Conservation (phyloP, 768 basidiomycete genomes). For the Crepidotus variabilis region DNA sequence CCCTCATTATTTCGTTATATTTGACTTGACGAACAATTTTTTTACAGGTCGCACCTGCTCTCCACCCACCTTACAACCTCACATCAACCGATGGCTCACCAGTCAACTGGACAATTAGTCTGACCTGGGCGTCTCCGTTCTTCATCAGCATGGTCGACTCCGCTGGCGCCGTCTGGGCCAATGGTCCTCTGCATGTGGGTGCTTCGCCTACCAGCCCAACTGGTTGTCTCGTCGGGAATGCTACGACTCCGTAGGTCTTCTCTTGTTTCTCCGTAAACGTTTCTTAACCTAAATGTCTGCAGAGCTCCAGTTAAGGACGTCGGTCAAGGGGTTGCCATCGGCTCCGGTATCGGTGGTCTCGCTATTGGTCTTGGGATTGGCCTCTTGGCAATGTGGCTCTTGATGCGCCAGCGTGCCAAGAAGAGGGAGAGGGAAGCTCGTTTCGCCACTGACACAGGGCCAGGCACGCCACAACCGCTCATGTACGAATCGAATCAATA, state of each 20-base stretch:
- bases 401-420: conserved; percentile 26
- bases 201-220: conserved; percentile 35
- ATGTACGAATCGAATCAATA: conserved; percentile 20
- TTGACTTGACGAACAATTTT: background rate
- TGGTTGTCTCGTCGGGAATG: conserved; percentile 35
- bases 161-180: conserved; percentile 47
- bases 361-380: conserved; percentile 33
- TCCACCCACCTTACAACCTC: conserved; percentile 60
- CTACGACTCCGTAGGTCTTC: conserved; percentile 17
- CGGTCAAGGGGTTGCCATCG: conserved; percentile 25
- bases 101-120: conserved; percentile 57
- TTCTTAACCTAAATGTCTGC: background rate
- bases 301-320: background rate
- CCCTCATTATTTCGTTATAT: background rate
- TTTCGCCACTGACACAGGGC: conserved; percentile 23
- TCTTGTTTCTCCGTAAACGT: background rate
- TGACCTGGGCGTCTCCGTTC: conserved; percentile 51
- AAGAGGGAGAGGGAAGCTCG: conserved; percentile 15
- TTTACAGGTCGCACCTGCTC: conserved; percentile 49
- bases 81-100: conserved; percentile 36
- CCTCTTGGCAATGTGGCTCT: conserved; percentile 24
- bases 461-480: conserved; percentile 17
- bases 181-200: conserved; percentile 57
- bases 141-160: conserved; percentile 54
- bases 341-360: conserved; percentile 37